Evolutionary conservation across 2,329 filamentous ascomycete species (phyloP), one percentile per base, ranked within the genome.

Genomic region (Neofusicoccum cordaticola): DNA sequence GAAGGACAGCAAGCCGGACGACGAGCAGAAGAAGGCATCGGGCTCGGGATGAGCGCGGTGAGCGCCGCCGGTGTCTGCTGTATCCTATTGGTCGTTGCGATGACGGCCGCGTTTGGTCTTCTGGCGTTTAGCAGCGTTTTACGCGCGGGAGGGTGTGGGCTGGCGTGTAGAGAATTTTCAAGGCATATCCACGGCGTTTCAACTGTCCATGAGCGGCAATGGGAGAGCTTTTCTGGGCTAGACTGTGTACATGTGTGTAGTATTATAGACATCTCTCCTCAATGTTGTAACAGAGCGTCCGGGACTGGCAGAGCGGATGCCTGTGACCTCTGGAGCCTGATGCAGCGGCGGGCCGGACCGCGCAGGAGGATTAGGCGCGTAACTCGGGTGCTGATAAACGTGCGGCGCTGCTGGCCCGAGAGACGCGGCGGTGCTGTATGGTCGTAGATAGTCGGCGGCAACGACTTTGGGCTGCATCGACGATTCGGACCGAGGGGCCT

Each of bases 21-120:
- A 75, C 17, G 68, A 69, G 34, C 47, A 62, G 17, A 72, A 74
- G 67, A 77, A 76, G 67, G 64, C 72, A n/a, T 74, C 74, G 17
- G 74, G 77, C 17, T 77, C 73, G 39, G 72, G 71, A 34, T 71
- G 62, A 62, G 61, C 31, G 6, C 27, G 27, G 27, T 31, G 41
- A 44, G 42, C 15, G 27, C 19, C 13, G 37, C 11, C 13, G 15
- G 39, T 22, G 19, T 35, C 22, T 17, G 50, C 5, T 22, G 56
- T 17, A 52, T 65, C 34, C 52, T 42, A 42, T 57, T 64, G 52
- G 44, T 8, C 37, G 62, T 37, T 41, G 17, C 41, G 51, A 57
- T 22, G 42, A 11, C 12, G 39, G 37, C 58, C 45, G 34, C 58
- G 62, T 51, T 64, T 58, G 62, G 62, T 17, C 56, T 48, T 48